phyloP scores from a whole-genome alignment of 1,284 basidiomycete species.

The Stereum hirsutum region DNA sequence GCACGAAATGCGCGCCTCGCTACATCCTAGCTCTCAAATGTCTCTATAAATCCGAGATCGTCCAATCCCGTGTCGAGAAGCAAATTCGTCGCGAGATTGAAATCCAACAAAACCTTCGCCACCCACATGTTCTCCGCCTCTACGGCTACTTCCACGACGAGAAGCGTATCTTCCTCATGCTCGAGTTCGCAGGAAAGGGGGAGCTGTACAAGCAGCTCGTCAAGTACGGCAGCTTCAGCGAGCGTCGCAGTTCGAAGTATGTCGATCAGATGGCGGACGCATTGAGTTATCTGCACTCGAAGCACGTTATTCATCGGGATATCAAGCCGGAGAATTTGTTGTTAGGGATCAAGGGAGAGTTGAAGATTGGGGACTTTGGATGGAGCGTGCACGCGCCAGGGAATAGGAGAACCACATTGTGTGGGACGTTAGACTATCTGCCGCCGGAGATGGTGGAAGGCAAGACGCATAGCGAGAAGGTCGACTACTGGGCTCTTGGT shows the following conservation, averaged over 20 bases:
- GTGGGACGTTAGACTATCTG: conserved; percentile 94
- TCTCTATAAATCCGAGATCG: conserved; percentile 94
- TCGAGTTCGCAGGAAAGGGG: conserved; percentile 93
- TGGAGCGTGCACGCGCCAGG: conserved; percentile 98
- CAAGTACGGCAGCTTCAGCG: conserved; percentile 80
- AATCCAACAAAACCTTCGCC: conserved; percentile 95
- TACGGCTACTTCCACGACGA: conserved; percentile 98
- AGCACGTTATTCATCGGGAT: conserved; percentile 98
- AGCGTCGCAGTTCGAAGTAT: conserved; percentile 82
- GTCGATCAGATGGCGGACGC: conserved; percentile 99
- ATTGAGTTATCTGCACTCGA: conserved; percentile 84
- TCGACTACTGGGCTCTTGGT: conserved; percentile 96
- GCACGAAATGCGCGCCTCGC: conserved; percentile 79
- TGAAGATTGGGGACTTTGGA: conserved; percentile 99
- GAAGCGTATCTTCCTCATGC: conserved; percentile 96
- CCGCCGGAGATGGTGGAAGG: conserved; percentile 99
- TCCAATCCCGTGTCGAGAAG: conserved; percentile 82
- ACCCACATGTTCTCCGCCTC: conserved; percentile 90
- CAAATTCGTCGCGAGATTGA: conserved; percentile 97
- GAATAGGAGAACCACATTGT: conserved; percentile 82
- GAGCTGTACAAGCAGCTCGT: conserved; percentile 94
- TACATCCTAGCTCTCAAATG: conserved; percentile 98
- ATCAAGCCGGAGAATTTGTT: conserved; percentile 99
- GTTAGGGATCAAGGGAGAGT: conserved; percentile 90
- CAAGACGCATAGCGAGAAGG: conserved; percentile 78